Percentiles rank a stretch among this genome's conserved stretches.
These are phyloP conservation scores for Tuber umbilicatum DNA, from an alignment of 495 filamentous ascomycete genomes.

Conservation along the genomic window DNA sequence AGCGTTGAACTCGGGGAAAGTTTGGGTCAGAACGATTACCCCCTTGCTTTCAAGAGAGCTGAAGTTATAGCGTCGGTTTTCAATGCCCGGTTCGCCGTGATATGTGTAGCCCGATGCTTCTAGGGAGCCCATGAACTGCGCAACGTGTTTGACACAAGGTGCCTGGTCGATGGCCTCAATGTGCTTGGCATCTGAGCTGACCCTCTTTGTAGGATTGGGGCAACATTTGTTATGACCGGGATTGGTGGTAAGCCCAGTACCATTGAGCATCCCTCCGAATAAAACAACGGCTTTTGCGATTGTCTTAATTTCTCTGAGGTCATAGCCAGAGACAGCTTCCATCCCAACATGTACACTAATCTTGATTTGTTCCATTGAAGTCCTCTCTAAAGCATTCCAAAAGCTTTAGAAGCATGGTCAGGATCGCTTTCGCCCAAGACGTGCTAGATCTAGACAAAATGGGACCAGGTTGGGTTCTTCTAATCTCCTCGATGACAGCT, in stretches of 20 bases:
- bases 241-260: not conserved
- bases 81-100: constrained; percentile 5
- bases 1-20: too few species aligned
- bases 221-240: not conserved
- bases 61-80: constrained; percentile 21
- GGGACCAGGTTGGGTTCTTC: not conserved
- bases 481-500: not conserved
- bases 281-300: constrained; percentile 23
- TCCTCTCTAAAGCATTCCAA: not conserved
- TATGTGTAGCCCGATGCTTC: not conserved
- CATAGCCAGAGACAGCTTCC: constrained; percentile 10
- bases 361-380: not conserved
- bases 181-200: constrained; percentile 8
- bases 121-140: constrained; percentile 13
- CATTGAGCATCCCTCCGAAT: constrained; percentile 17
- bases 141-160: constrained; percentile 13
- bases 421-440: not conserved
- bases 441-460: not conserved
- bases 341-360: not conserved
- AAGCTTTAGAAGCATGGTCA: not conserved
- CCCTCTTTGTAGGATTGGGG: not conserved
- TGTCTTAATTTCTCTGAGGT: constrained; percentile 22
- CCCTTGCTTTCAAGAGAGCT: constrained; percentile 17
- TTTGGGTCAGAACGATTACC: constrained; percentile 21
- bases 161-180: constrained; percentile 19